Percentiles rank a stretch among this genome's conserved stretches.
phyloP scores from a whole-genome alignment of 2,329 filamentous ascomycete genomes.

The Tolypocladium pustulatum region DNA sequence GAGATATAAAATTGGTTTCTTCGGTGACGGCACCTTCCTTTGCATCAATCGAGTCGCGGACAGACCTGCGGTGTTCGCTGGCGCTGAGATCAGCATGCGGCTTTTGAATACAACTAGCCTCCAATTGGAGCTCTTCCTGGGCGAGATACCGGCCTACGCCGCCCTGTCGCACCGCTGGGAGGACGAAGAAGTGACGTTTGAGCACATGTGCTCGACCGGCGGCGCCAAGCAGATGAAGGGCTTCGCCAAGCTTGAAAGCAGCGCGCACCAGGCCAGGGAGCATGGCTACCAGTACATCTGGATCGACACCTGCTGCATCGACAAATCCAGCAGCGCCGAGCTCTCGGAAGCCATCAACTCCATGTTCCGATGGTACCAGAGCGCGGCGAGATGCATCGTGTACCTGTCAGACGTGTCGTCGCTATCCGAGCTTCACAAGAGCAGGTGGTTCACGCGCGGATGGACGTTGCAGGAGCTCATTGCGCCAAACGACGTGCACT shows the following conservation, averaged over 20 bases:
- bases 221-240: slow-evolving; percentile 4
- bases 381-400: slow-evolving; percentile 13
- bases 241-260: slow-evolving; percentile 10
- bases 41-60: neutral
- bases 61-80: neutral
- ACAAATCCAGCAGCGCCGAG: slow-evolving; percentile 13
- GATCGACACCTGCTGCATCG: slow-evolving; percentile 18
- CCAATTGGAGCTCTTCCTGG: slow-evolving; percentile 1
- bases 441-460: slow-evolving; percentile 13
- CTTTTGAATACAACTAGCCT: slow-evolving; percentile 1
- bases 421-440: slow-evolving; percentile 4
- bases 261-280: slow-evolving; percentile 5
- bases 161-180: slow-evolving; percentile 20
- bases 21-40: neutral
- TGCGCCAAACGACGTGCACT: slow-evolving; percentile 4
- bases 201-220: slow-evolving; percentile 6
- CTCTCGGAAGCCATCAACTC: slow-evolving; percentile 16
- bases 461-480: slow-evolving; percentile 10
- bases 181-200: slow-evolving; percentile 13
- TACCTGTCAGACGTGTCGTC: slow-evolving; percentile 10
- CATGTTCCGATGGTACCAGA: slow-evolving; percentile 16
- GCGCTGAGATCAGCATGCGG: neutral
- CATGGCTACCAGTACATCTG: slow-evolving; percentile 13
- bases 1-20: neutral
- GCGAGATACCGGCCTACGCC: slow-evolving; percentile 11